Conservation (phyloP, 495 filamentous ascomycete genomes). For the Neurospora sp. region DNA sequence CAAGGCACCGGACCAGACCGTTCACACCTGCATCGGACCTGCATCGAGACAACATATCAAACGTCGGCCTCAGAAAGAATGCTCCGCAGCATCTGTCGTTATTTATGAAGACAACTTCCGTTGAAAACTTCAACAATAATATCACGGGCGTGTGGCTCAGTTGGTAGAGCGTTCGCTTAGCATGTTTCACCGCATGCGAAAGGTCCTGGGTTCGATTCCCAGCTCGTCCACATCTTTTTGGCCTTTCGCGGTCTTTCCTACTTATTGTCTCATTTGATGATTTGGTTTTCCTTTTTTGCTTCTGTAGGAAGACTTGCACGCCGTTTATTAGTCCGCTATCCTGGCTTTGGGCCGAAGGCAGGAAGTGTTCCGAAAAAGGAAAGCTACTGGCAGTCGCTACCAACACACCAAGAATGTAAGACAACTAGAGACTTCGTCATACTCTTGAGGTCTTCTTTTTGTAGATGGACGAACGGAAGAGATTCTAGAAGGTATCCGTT, state of each 20-base stretch:
- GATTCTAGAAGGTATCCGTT: too few relatives aligned
- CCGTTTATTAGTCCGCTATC: too few relatives aligned
- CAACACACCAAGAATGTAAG: too few relatives aligned
- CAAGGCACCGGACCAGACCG: not conserved
- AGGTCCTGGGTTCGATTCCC: slow-evolving; percentile 16
- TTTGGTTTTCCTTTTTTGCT: not conserved
- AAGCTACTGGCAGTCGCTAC: too few relatives aligned
- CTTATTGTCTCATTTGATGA: not conserved
- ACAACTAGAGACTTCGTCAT: too few relatives aligned
- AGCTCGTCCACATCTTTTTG: slow-evolving; percentile 8
- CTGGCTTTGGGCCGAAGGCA: too few relatives aligned
- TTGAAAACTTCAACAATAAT: not conserved
- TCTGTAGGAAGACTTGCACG: not conserved
- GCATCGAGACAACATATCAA: not conserved
- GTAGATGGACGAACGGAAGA: too few relatives aligned
- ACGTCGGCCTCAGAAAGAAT: not conserved
- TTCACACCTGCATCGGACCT: not conserved
- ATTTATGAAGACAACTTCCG: not conserved
- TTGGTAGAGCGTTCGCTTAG: not conserved
- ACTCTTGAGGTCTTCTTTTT: too few relatives aligned
- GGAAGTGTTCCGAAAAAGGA: too few relatives aligned
- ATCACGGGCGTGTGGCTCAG: slow-evolving; percentile 3
- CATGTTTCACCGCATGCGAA: too few relatives aligned
- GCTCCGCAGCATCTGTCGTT: not conserved
- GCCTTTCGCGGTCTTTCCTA: not conserved